Evolutionary conservation across 2,329 filamentous ascomycete genomes (phyloP), one percentile per base, ranked within the genome.

Genomic region (Hortaea werneckii): DNA sequence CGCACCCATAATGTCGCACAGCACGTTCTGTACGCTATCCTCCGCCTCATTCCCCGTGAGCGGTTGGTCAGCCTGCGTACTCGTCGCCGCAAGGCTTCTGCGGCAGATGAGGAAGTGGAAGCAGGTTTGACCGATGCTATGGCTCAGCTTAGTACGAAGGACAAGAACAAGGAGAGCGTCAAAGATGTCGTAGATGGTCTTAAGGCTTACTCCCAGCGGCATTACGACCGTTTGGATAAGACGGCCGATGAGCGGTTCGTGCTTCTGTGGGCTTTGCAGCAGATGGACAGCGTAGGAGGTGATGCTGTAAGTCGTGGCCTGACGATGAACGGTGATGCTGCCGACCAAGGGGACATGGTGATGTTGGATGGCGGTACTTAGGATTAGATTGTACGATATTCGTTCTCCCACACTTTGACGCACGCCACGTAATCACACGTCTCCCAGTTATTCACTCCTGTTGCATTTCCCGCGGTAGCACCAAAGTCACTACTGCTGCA

Each of bases 221-320:
- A 98, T 65, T 95, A 94, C 65, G 84, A 83, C 65, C 77, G 90
- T 45, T 77, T 92, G 56, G 89, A 95, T 63, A 90, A 94, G 60
- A 70, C 95, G 56, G 80, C 89, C 37, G 90, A 96, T 62, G 92
- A 96, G 71, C 94, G 89, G 61, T 96, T 89, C 67, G 68, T 98
- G 58, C 78, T 96, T 37, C 87, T 95, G 66, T 96, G 94, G 75
- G 94, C 90, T 51, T 71, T 96, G 51, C 78, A 82, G 59, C 86
- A 95, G 70, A 96, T 96, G 89, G 84, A 75, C 63, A 74, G 83
- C 4, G 56, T 56, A 40, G 59, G 52, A 29, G 50, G 45, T 42
- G 53, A 44, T 42, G 46, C 27, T 20, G 39, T 20, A 11, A 42
- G 13, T 6, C 8, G n/a, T 13, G n/a, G 28, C 7, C 37, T 39